Evolutionary conservation across 192 early-diverging fungal genomes (phyloP).

Genomic region (Obelidium mucronatum): DNA sequence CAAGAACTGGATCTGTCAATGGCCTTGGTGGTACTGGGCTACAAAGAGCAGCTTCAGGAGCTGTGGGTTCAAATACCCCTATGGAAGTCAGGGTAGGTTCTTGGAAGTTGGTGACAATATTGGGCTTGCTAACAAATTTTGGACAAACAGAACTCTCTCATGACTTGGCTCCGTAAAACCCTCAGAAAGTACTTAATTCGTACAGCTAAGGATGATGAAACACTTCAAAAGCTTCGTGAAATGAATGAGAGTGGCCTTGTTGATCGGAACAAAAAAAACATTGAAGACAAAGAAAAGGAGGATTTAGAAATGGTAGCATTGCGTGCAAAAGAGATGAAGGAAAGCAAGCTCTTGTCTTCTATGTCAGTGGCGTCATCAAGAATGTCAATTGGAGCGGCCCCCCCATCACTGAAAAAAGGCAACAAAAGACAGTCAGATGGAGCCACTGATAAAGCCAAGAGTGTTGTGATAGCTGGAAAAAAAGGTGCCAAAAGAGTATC

Average conservation of each 20-base stretch:
- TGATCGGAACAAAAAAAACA: constrained; percentile 17
- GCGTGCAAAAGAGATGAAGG: constrained; percentile 3
- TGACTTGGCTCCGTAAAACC: constrained; percentile 43
- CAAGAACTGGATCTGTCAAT: not conserved
- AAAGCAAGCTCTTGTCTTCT: not conserved
- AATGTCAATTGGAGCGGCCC: not conserved
- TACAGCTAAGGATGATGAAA: constrained; percentile 41
- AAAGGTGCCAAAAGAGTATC: not conserved
- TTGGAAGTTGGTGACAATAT: not conserved
- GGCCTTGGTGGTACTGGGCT: not conserved
- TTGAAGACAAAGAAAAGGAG: constrained; percentile 28
- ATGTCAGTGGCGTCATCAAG: not conserved
- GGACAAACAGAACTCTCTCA: constrained; percentile 36
- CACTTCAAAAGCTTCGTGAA: constrained; percentile 36
- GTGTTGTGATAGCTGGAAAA: not conserved
- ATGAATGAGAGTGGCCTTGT: constrained; percentile 47
- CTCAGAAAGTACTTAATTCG: constrained; percentile 43
- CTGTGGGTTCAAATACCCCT: not conserved
- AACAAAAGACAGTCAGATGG: not conserved
- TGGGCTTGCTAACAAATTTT: not conserved
- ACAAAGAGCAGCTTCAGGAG: not conserved
- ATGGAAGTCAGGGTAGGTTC: not conserved
- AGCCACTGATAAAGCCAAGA: not conserved
- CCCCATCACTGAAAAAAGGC: too few relatives aligned
- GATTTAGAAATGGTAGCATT: constrained; percentile 2